Evolutionary conservation across 23 red algal genomes (phyloP).

Genomic region (Gracilaria gracilis): DNA sequence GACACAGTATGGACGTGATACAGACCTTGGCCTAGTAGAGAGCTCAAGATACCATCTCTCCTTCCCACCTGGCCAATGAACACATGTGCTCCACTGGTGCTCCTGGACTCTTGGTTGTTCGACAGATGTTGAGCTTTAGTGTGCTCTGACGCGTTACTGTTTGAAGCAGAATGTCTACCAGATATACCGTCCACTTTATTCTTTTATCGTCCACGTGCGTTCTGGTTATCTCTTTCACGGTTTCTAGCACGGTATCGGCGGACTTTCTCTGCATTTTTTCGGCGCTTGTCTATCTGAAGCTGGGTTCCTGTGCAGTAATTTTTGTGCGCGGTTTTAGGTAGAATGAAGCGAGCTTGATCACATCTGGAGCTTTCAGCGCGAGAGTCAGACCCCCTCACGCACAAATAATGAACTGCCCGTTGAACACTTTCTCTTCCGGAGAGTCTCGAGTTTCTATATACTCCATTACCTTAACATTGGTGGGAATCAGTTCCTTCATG

Average conservation of each 20-base stretch:
- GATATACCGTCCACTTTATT: background rate
- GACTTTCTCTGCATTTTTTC: background rate
- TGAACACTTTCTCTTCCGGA: background rate
- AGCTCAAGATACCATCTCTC: background rate
- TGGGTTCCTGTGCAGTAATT: background rate
- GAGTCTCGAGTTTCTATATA: background rate
- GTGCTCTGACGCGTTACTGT: background rate
- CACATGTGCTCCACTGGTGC: background rate
- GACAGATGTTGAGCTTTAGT: no score
- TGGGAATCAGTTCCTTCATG: background rate
- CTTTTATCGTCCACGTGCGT: background rate
- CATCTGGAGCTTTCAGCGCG: background rate
- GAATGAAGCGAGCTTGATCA: background rate
- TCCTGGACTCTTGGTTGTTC: no score
- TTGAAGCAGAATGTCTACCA: background rate
- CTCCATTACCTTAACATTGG: background rate
- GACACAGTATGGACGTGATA: slow-evolving; percentile 2
- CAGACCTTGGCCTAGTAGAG: background rate
- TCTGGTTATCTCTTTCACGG: background rate
- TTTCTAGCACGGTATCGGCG: background rate
- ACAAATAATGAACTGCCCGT: background rate
- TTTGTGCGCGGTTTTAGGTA: background rate
- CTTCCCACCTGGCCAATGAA: background rate
- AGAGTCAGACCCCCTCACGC: background rate
- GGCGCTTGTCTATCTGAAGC: background rate